phyloP scores from a whole-genome alignment of 2,329 filamentous ascomycete species.

The Aureobasidium pullulans region DNA sequence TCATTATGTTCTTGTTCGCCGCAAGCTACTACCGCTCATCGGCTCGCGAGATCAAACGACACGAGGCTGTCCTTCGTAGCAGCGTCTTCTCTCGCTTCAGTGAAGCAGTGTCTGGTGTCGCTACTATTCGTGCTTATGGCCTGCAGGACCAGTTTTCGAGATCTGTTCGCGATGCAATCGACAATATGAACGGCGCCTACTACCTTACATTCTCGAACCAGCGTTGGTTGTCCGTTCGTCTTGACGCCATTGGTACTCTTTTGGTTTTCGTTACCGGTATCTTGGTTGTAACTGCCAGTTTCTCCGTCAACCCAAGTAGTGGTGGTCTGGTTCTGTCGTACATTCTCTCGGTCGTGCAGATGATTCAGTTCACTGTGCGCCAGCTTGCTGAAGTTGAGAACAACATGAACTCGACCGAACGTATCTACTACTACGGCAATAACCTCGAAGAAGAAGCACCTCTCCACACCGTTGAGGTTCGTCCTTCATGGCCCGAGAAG shows the following conservation, averaged over 20 bases:
- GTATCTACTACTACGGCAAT: constrained; percentile 82
- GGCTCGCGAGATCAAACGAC: constrained; percentile 88
- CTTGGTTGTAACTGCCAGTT: constrained; percentile 84
- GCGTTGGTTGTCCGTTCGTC: constrained; percentile 78
- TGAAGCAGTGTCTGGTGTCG: constrained; percentile 75
- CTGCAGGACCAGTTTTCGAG: constrained; percentile 66
- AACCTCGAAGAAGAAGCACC: constrained; percentile 85
- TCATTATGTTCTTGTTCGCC: constrained; percentile 71
- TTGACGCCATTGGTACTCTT: constrained; percentile 76
- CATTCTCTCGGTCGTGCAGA: constrained; percentile 85
- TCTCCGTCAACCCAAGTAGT: constrained; percentile 76
- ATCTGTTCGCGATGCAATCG: constrained; percentile 65
- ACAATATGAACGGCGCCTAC: constrained; percentile 90
- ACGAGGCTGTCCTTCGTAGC: constrained; percentile 82
- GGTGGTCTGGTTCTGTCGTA: constrained; percentile 86
- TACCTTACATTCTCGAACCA: constrained; percentile 95
- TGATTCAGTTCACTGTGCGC: constrained; percentile 91
- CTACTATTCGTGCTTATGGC: constrained; percentile 85
- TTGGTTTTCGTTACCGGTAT: constrained; percentile 86
- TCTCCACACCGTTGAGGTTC: constrained; percentile 63
- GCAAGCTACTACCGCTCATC: constrained; percentile 85
- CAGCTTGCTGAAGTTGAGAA: constrained; percentile 95
- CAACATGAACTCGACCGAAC: constrained; percentile 94
- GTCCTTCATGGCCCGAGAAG: constrained; percentile 72
- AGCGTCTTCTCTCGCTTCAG: constrained; percentile 84